Conservation (phyloP, 805 yeast genomes). For the Starmerella roubikii region DNA sequence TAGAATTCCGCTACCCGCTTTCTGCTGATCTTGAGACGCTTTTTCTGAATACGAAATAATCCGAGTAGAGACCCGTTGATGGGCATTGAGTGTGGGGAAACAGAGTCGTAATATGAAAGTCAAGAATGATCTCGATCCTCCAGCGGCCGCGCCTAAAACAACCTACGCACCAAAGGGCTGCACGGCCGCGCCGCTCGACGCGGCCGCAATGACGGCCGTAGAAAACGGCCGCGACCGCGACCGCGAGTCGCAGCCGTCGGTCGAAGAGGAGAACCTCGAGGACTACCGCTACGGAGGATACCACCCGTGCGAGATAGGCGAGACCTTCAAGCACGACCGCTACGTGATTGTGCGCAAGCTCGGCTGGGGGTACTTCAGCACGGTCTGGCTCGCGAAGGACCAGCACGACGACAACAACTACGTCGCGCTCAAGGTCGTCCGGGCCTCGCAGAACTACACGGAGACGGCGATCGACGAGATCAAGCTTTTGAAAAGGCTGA, state of each 20-base stretch:
- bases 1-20: too few relatives aligned
- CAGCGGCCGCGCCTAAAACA: too few relatives aligned
- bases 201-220: too few relatives aligned
- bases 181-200: too few relatives aligned
- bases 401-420: conserved; percentile 43
- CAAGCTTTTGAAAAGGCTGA: conserved; percentile 50
- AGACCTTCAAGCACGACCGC: conserved; percentile 57
- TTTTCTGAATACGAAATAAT: too few relatives aligned
- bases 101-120: too few relatives aligned
- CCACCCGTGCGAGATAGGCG: conserved; percentile 88
- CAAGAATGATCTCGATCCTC: too few relatives aligned
- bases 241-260: background rate
- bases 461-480: conserved; percentile 94
- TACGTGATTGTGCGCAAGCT: conserved; percentile 75
- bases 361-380: conserved; percentile 98
- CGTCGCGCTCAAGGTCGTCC: conserved; percentile 88
- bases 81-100: too few relatives aligned
- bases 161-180: too few relatives aligned
- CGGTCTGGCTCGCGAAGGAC: conserved; percentile 80
- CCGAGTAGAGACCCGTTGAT: too few relatives aligned
- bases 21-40: too few relatives aligned
- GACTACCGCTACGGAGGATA: conserved; percentile 92
- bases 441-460: conserved; percentile 80
- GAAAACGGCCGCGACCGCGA: too few relatives aligned
- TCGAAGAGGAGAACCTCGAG: conserved; percentile 70